A percentile compares a stretch with the other conserved stretches of the same genome.
Conservation (phyloP, 169 alveolate genomes). For the Eimeria brunetti region DNA sequence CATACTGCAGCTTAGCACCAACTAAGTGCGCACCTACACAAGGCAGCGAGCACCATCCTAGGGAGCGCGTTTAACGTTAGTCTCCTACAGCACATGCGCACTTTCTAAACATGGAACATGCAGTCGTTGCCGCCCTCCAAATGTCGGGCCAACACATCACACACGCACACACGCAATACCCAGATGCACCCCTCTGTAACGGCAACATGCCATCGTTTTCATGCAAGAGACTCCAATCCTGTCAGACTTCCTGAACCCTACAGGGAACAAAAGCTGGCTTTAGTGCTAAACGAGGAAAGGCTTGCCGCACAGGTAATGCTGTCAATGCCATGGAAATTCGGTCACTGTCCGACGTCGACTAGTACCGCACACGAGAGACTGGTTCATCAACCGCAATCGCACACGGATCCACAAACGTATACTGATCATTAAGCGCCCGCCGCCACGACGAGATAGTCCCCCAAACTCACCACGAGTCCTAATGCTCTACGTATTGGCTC, state of each 20-base stretch:
- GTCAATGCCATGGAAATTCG: neutral
- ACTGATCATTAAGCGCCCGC: neutral
- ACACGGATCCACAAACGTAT: neutral
- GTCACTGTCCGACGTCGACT: neutral
- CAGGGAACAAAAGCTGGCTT: neutral
- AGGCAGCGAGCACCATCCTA: neutral
- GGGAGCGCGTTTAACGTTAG: neutral
- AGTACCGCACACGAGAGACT: neutral
- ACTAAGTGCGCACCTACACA: neutral
- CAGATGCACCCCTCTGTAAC: neutral
- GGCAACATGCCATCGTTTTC: neutral
- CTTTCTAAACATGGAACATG: neutral
- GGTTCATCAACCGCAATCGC: neutral
- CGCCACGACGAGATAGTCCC: neutral
- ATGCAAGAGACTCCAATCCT: neutral
- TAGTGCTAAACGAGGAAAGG: neutral
- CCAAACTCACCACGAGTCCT: neutral
- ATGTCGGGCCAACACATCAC: neutral
- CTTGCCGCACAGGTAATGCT: neutral
- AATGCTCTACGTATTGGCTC: neutral
- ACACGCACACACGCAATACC: neutral
- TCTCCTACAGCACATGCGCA: neutral
- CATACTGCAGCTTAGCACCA: neutral
- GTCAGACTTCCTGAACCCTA: neutral
- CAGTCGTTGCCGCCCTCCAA: neutral